phyloP scores from a whole-genome alignment of 1,139 yeast genomes.

The Scheffersomyces illinoinensis region DNA sequence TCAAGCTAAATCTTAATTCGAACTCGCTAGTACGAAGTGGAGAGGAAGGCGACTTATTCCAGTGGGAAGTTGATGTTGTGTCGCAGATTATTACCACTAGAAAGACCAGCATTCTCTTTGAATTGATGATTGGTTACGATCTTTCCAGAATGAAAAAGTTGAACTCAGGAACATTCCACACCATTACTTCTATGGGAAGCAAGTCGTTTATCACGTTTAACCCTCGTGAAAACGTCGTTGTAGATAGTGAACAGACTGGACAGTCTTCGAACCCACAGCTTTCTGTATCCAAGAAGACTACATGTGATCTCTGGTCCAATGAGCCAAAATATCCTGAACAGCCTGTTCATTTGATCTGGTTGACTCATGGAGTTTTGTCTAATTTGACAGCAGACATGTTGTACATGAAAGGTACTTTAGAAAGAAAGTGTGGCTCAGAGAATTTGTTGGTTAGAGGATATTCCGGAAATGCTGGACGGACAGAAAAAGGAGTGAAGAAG shows the following conservation, averaged over 20 bases:
- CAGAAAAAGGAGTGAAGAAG: slow-evolving; percentile 24
- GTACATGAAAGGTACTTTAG: slow-evolving; percentile 22
- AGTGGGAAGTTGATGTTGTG: slow-evolving; percentile 22
- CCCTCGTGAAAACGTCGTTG: not conserved
- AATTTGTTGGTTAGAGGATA: slow-evolving; percentile 24
- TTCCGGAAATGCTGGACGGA: slow-evolving; percentile 25
- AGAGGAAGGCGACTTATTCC: slow-evolving; percentile 12
- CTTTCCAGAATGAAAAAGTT: slow-evolving; percentile 31
- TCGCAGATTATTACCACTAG: slow-evolving; percentile 24
- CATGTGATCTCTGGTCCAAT: slow-evolving; percentile 21
- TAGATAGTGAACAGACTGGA: slow-evolving; percentile 4
- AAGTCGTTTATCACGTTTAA: slow-evolving; percentile 1
- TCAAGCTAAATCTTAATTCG: slow-evolving; percentile 45
- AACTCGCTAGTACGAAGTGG: slow-evolving; percentile 31
- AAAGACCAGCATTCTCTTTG: slow-evolving; percentile 16
- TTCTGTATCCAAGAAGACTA: slow-evolving; percentile 11
- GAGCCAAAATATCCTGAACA: slow-evolving; percentile 12
- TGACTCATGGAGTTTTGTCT: slow-evolving; percentile 26
- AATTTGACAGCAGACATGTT: slow-evolving; percentile 28
- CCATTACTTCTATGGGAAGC: slow-evolving; percentile 17
- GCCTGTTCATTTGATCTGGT: slow-evolving; percentile 22
- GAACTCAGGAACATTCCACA: slow-evolving; percentile 22
- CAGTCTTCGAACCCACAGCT: slow-evolving; percentile 12
- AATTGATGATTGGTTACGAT: slow-evolving; percentile 29
- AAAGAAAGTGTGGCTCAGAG: slow-evolving; percentile 10